phyloP scores from a whole-genome alignment of 495 filamentous ascomycete species.

The Hyaloscypha finlandica region DNA sequence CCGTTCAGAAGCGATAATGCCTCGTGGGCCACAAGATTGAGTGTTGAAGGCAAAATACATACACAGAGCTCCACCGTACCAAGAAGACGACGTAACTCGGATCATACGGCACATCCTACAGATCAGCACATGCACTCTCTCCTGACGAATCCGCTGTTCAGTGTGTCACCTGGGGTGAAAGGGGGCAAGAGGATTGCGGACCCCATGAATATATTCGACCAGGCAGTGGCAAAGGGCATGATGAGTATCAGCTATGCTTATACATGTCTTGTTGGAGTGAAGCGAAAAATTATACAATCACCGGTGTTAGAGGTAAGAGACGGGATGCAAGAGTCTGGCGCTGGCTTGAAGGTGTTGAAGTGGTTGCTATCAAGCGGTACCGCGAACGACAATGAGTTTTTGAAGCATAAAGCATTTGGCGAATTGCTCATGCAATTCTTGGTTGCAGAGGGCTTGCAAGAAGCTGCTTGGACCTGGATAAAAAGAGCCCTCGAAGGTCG shows the following conservation, averaged over 20 bases:
- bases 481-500: constrained; percentile 14
- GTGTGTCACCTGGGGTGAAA: not conserved
- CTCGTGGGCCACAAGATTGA: constrained; percentile 16
- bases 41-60: not conserved
- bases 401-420: constrained; percentile 30
- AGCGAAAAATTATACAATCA: constrained; percentile 24
- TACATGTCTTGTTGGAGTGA: constrained; percentile 27
- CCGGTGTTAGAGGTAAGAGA: constrained; percentile 22
- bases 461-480: constrained; percentile 36
- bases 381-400: constrained; percentile 22
- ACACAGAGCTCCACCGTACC: not conserved
- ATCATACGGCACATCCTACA: constrained; percentile 34
- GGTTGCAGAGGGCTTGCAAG: constrained; percentile 38
- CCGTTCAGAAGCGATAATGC: constrained; percentile 33
- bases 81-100: constrained; percentile 12
- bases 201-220: constrained; percentile 40
- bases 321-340: constrained; percentile 36
- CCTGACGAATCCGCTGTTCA: constrained; percentile 59
- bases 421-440: constrained; percentile 36
- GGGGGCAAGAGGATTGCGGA: constrained; percentile 1
- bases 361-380: constrained; percentile 43
- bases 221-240: constrained; percentile 33
- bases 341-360: constrained; percentile 32
- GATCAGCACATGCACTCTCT: constrained; percentile 55
- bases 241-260: constrained; percentile 27